phyloP scores from a whole-genome alignment of 768 basidiomycete species.

The Cystoderma amianthinum region DNA sequence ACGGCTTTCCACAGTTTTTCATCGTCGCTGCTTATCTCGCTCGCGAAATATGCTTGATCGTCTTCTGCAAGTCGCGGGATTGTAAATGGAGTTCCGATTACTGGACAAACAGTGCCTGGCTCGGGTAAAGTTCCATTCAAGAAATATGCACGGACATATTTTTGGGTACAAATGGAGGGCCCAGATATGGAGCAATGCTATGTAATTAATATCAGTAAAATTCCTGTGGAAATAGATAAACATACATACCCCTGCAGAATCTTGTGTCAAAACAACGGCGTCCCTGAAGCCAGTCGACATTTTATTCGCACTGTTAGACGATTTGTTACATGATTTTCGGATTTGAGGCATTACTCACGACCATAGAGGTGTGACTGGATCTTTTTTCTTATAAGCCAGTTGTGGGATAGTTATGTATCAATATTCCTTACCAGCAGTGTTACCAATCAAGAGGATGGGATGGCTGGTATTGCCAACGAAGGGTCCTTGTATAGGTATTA shows the following conservation, averaged over 20 bases:
- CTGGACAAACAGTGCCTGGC: no score
- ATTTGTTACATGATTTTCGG: background rate
- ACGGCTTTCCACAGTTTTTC: background rate
- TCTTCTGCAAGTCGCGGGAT: background rate
- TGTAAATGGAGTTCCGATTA: no score
- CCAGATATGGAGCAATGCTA: slow-evolving; percentile 15
- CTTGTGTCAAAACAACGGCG: slow-evolving; percentile 10
- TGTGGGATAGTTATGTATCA: background rate
- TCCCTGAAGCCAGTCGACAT: slow-evolving; percentile 8
- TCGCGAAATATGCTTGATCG: background rate
- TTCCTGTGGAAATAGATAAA: background rate
- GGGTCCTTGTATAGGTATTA: slow-evolving; percentile 12
- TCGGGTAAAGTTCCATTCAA: no score
- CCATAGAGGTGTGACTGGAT: background rate
- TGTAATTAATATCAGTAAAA: background rate
- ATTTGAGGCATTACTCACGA: background rate
- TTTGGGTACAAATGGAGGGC: slow-evolving; percentile 14
- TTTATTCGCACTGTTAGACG: slow-evolving; percentile 4
- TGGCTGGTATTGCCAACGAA: slow-evolving; percentile 21
- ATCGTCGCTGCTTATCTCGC: background rate
- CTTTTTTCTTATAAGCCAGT: background rate
- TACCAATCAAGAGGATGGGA: slow-evolving; percentile 20
- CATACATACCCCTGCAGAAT: slow-evolving; percentile 8
- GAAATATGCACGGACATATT: slow-evolving; percentile 6
- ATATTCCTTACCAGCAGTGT: slow-evolving; percentile 9